phyloP scores from a whole-genome alignment of 305 asterid genomes.

The Fraxinus floribunda region DNA sequence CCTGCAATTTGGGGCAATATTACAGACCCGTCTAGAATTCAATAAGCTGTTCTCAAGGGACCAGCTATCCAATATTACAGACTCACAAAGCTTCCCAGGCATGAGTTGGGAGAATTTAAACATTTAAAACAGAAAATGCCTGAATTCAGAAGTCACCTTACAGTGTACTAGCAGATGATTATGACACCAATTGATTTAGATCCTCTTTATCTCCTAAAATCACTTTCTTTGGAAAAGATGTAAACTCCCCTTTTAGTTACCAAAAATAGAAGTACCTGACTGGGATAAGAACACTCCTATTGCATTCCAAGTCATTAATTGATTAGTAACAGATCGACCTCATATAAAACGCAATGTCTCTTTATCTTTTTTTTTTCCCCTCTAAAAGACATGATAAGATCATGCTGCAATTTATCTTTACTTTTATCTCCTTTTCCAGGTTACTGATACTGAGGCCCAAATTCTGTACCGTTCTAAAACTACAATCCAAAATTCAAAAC shows the following conservation, averaged over 20 bases:
- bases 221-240: neutral
- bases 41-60: neutral
- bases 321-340: neutral
- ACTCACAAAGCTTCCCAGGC: neutral
- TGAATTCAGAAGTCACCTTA: neutral
- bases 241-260: neutral
- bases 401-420: neutral
- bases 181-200: neutral
- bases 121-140: neutral
- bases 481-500: neutral
- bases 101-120: neutral
- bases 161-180: neutral
- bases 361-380: neutral
- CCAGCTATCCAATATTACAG: neutral
- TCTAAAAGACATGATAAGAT: neutral
- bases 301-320: neutral
- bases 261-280: neutral
- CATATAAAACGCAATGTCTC: neutral
- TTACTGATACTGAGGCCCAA: neutral
- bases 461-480: neutral
- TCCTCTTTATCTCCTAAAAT: neutral
- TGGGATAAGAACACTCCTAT: neutral
- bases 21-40: neutral
- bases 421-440: neutral
- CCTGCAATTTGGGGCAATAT: neutral